Evolutionary conservation across 495 filamentous ascomycete species (phyloP).

Genomic region (Penicilliopsis zonata): DNA sequence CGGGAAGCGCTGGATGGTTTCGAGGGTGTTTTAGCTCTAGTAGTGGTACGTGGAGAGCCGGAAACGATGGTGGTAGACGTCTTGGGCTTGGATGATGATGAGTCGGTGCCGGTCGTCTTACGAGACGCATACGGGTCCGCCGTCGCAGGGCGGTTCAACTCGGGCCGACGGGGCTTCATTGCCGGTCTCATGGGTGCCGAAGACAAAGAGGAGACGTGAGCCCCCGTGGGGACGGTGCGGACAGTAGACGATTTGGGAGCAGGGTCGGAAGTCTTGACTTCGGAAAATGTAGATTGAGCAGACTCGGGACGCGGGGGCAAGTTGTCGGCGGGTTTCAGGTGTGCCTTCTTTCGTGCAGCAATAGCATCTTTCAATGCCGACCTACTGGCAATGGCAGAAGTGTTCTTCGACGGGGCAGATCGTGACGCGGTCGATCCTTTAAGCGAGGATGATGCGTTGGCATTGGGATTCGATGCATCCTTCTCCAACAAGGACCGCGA

Average conservation of each 20-base stretch:
- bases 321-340: constrained; percentile 36
- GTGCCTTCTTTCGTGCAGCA: constrained; percentile 65
- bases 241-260: constrained; percentile 17
- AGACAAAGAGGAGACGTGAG: constrained; percentile 35
- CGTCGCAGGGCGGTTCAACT: constrained; percentile 41
- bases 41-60: no score
- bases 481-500: constrained; percentile 66
- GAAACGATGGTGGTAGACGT: constrained; percentile 17
- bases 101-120: constrained; percentile 18
- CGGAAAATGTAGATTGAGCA: constrained; percentile 46
- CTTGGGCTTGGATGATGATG: constrained; percentile 21
- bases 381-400: constrained; percentile 29
- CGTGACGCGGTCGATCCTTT: constrained; percentile 27
- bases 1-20: constrained; percentile 16
- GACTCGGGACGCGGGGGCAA: constrained; percentile 61
- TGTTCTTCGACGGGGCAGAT: constrained; percentile 41
- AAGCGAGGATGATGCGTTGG: constrained; percentile 30
- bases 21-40: constrained; percentile 14
- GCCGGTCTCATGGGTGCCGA: constrained; percentile 48
- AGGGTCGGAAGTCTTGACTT: constrained; percentile 26
- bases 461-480: constrained; percentile 68
- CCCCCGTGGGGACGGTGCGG: constrained; percentile 20
- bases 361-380: constrained; percentile 65
- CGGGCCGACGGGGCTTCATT: constrained; percentile 31
- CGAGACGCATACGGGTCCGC: constrained; percentile 44